These are phyloP conservation scores for Chlamydomonas sphaeroides DNA, from an alignment of 139 green algal species.

Conservation along the genomic window DNA sequence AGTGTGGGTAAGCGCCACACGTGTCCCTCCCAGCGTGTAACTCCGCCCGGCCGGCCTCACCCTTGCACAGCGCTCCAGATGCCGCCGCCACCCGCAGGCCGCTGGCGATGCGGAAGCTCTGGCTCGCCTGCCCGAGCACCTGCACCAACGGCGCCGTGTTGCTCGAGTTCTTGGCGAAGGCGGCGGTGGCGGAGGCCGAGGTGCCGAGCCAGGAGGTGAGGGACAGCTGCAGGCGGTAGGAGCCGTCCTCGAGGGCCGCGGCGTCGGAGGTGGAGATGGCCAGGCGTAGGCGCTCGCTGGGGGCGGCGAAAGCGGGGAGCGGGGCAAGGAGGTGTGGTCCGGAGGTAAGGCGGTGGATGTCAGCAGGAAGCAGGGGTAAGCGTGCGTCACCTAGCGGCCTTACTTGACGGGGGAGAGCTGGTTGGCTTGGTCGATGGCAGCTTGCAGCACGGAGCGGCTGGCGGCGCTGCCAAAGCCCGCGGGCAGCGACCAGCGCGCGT, in stretches of 20 bases:
- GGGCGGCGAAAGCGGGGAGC: too few species aligned
- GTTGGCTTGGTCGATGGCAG: neutral
- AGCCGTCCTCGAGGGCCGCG: neutral
- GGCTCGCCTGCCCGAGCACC: neutral
- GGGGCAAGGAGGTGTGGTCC: too few species aligned
- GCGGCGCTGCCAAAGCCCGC: neutral
- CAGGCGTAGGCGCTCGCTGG: conserved; percentile 4
- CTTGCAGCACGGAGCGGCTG: neutral
- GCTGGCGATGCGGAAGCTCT: neutral
- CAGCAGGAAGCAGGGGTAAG: neutral
- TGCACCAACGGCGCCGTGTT: neutral
- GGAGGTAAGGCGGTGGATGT: neutral
- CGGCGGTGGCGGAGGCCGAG: neutral
- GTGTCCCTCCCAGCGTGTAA: too few species aligned
- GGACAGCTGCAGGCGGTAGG: neutral
- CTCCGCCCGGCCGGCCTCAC: neutral
- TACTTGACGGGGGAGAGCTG: neutral
- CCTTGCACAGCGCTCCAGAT: neutral
- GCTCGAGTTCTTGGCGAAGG: neutral
- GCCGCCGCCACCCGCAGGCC: neutral
- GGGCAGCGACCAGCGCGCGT: conserved; percentile 3
- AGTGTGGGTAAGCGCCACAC: too few species aligned
- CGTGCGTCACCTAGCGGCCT: neutral
- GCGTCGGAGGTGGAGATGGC: neutral
- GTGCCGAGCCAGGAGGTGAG: conserved; percentile 31